These are phyloP conservation scores for Cladophialophora immunda DNA, from an alignment of 2,329 filamentous ascomycete genomes.

Conservation along the genomic window DNA sequence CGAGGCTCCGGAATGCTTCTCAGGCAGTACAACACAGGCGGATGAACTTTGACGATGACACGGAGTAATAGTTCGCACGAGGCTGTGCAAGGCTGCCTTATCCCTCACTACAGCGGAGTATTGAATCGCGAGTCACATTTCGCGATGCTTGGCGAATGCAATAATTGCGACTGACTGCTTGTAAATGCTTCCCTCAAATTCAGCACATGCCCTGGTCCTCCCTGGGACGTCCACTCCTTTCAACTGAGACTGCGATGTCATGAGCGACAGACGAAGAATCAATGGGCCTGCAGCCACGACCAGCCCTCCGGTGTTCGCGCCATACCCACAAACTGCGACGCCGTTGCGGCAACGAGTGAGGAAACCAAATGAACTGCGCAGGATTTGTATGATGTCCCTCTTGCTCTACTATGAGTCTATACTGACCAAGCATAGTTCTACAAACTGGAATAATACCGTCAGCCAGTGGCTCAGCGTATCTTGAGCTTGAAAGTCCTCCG, in stretches of 20 bases:
- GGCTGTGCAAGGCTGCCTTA: not conserved
- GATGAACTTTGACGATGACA: not conserved
- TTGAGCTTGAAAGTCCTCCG: constrained; percentile 60
- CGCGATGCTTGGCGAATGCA: not conserved
- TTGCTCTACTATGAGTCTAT: constrained; percentile 6
- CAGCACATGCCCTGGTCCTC: not conserved
- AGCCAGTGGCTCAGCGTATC: constrained; percentile 86
- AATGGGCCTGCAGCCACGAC: constrained; percentile 87
- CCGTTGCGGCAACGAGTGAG: constrained; percentile 65
- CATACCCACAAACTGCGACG: constrained; percentile 57
- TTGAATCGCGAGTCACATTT: not conserved
- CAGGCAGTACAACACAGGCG: not conserved
- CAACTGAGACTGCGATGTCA: constrained; percentile 49
- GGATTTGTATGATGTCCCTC: constrained; percentile 74
- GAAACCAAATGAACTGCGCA: constrained; percentile 75
- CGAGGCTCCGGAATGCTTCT: not conserved
- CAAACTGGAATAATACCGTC: constrained; percentile 93
- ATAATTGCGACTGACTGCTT: not conserved
- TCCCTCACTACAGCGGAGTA: not conserved
- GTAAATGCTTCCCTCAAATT: not conserved
- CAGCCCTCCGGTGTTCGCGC: constrained; percentile 73
- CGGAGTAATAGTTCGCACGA: not conserved
- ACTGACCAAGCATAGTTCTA: constrained; percentile 66
- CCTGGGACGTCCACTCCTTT: constrained; percentile 32
- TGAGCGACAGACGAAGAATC: constrained; percentile 87